These are phyloP conservation scores for Pestalotiopsis sp. DNA, from an alignment of 2,329 filamentous ascomycete genomes.

Conservation along the genomic window DNA sequence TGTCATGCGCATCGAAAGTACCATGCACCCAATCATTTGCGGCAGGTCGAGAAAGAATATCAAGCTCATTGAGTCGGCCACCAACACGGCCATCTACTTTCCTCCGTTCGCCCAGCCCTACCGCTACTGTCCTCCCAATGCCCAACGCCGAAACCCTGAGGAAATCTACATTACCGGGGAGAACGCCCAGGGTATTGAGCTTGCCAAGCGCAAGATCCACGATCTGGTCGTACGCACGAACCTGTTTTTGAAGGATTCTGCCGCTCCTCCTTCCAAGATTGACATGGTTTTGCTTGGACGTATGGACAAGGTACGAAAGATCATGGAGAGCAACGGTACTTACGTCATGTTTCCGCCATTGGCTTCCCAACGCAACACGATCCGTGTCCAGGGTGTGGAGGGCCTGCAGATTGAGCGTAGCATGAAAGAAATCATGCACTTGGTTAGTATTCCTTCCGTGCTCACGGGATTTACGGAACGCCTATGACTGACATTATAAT, in stretches of 20 bases:
- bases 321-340: slow-evolving; percentile 94
- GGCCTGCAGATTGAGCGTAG: slow-evolving; percentile 94
- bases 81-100: slow-evolving; percentile 97
- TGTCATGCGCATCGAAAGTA: slow-evolving; percentile 32
- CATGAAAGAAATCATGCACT: slow-evolving; percentile 91
- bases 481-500: slow-evolving; percentile 26
- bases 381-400: slow-evolving; percentile 91
- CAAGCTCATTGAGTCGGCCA: slow-evolving; percentile 94
- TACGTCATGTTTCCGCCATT: slow-evolving; percentile 91
- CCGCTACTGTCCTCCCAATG: slow-evolving; percentile 83
- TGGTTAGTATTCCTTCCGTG: slow-evolving; percentile 58
- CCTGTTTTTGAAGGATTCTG: slow-evolving; percentile 88
- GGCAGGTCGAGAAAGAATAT: slow-evolving; percentile 96
- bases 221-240: slow-evolving; percentile 82
- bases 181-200: slow-evolving; percentile 77
- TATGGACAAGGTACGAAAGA: slow-evolving; percentile 95
- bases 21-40: slow-evolving; percentile 89
- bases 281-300: slow-evolving; percentile 91
- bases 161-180: slow-evolving; percentile 97
- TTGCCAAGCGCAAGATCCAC: slow-evolving; percentile 89
- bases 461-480: not conserved
- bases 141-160: slow-evolving; percentile 78
- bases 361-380: slow-evolving; percentile 79
- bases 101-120: slow-evolving; percentile 92
- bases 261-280: slow-evolving; percentile 88